phyloP scores from a whole-genome alignment of 179 eudicot genomes.

The Beta macrorhiza region DNA sequence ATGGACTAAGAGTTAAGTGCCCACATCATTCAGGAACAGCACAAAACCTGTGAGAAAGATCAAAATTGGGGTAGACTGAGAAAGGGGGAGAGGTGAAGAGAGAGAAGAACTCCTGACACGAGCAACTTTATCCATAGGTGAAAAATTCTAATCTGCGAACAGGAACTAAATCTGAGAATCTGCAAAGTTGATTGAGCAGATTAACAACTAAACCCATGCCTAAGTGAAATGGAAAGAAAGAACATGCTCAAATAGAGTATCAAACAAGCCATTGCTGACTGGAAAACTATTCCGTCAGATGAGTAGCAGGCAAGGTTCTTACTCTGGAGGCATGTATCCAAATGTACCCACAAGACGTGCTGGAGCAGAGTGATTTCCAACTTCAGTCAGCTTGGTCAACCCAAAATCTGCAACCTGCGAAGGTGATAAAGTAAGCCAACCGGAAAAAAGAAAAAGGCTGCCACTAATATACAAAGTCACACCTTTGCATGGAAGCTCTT shows the following conservation, averaged over 20 bases:
- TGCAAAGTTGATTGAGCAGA: neutral
- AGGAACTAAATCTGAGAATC: neutral
- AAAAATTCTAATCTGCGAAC: neutral
- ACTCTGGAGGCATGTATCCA: slow-evolving; percentile 89
- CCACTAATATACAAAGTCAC: neutral
- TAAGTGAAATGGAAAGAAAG: neutral
- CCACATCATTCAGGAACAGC: neutral
- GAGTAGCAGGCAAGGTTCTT: slow-evolving; percentile 30
- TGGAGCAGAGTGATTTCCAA: slow-evolving; percentile 49
- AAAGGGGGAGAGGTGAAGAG: neutral
- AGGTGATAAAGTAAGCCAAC: slow-evolving; percentile 9
- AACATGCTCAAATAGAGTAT: neutral
- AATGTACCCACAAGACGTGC: slow-evolving; percentile 72
- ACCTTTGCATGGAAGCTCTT: slow-evolving; percentile 63
- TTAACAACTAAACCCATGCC: neutral
- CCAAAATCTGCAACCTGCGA: slow-evolving; percentile 82
- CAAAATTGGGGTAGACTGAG: no score
- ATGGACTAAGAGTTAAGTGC: neutral
- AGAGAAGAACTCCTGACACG: neutral
- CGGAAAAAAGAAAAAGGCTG: neutral
- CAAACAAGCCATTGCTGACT: neutral
- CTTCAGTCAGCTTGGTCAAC: slow-evolving; percentile 67
- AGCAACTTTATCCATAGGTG: neutral
- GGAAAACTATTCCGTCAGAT: slow-evolving; percentile 1
- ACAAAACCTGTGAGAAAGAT: neutral